phyloP scores from a whole-genome alignment of 805 yeast genomes.

The Huiozyma sinensis region DNA sequence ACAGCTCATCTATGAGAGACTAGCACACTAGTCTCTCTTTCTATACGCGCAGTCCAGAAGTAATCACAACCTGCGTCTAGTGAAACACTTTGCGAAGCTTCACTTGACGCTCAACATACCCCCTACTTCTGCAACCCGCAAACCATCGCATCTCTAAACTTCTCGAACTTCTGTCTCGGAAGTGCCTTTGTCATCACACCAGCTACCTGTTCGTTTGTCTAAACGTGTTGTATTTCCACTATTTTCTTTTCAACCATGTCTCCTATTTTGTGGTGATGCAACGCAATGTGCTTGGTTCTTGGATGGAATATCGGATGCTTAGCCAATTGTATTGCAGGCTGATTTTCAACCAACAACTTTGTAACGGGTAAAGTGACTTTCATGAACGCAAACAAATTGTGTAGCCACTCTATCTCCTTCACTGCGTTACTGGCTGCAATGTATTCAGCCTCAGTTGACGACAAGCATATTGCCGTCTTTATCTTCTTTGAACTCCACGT shows the following conservation, averaged over 20 bases:
- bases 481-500: conserved; percentile 10
- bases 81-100: too few species aligned
- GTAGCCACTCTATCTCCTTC: neutral
- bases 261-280: conserved; percentile 5
- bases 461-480: neutral
- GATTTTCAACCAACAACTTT: conserved; percentile 3
- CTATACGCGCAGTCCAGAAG: too few species aligned
- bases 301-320: conserved; percentile 3
- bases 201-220: conserved; percentile 3
- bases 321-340: conserved; percentile 3
- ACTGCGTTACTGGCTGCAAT: neutral
- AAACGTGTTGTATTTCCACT: conserved; percentile 1
- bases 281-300: conserved; percentile 6
- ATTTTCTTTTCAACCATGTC: conserved; percentile 1
- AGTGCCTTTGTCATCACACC: conserved; percentile 4
- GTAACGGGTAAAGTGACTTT: neutral
- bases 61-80: too few species aligned
- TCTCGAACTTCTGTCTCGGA: neutral
- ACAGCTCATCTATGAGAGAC: too few species aligned
- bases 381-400: conserved; percentile 2
- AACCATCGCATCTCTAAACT: neutral
- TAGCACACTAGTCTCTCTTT: neutral
- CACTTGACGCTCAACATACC: too few species aligned
- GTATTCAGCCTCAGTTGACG: neutral
- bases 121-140: neutral